Evolutionary conservation across 2,329 filamentous ascomycete species (phyloP).

Genomic region (Sporothrix humicola): DNA sequence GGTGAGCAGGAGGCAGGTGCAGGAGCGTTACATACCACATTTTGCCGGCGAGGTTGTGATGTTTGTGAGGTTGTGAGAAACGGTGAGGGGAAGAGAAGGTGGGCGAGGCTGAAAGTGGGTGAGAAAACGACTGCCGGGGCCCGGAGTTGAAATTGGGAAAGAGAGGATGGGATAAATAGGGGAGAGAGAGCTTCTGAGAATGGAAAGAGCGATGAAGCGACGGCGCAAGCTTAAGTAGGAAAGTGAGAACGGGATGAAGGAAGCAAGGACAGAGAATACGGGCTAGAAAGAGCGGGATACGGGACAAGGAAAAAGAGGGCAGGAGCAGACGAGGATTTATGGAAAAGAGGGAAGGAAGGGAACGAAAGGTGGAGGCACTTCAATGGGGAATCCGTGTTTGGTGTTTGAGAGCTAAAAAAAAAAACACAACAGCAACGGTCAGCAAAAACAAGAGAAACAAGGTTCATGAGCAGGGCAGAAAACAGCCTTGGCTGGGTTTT

Average conservation of each 20-base stretch:
- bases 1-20: neutral
- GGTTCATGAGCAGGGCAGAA: constrained; percentile 19
- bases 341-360: constrained; percentile 25
- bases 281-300: constrained; percentile 9
- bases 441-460: constrained; percentile 29
- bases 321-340: constrained; percentile 23
- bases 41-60: neutral
- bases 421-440: constrained; percentile 27
- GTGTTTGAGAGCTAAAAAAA: constrained; percentile 27
- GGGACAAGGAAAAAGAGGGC: constrained; percentile 11
- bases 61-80: constrained; percentile 2
- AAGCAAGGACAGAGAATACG: neutral
- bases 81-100: neutral
- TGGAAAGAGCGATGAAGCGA: constrained; percentile 19
- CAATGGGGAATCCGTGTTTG: constrained; percentile 32
- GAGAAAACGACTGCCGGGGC: constrained; percentile 10
- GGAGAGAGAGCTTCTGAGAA: neutral
- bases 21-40: constrained; percentile 14
- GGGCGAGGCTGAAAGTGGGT: constrained; percentile 12
- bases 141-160: constrained; percentile 6
- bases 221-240: constrained; percentile 15
- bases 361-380: constrained; percentile 23
- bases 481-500: constrained; percentile 31
- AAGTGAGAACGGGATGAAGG: constrained; percentile 16
- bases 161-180: neutral